These are phyloP conservation scores for Elsinoe arachidis DNA, from an alignment of 2,329 filamentous ascomycete genomes.

Conservation along the genomic window DNA sequence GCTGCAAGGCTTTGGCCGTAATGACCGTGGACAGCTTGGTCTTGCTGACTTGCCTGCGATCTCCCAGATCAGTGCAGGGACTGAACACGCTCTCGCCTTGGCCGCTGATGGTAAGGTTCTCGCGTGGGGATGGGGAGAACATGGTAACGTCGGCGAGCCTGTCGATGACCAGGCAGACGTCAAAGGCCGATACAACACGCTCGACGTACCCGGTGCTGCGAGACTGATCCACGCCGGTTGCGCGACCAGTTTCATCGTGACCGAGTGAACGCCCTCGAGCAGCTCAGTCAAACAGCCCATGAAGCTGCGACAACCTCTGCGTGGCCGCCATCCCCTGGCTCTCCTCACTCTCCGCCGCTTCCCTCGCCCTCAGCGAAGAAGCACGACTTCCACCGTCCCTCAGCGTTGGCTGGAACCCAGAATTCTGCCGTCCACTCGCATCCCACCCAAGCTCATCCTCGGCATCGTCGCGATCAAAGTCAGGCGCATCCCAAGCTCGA, in stretches of 20 bases:
- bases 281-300: constrained; percentile 32
- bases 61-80: constrained; percentile 65
- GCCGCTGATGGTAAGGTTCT: constrained; percentile 57
- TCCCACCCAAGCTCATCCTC: constrained; percentile 67
- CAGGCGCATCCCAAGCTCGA: constrained; percentile 61
- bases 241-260: constrained; percentile 74
- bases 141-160: constrained; percentile 82
- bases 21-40: constrained; percentile 75
- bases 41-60: constrained; percentile 53
- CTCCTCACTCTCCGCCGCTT: constrained; percentile 20
- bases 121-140: constrained; percentile 94
- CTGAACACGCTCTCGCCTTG: constrained; percentile 77
- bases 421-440: constrained; percentile 45
- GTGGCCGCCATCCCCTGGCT: constrained; percentile 54
- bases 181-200: constrained; percentile 58
- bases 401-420: constrained; percentile 35
- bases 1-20: constrained; percentile 68
- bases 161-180: constrained; percentile 56
- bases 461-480: constrained; percentile 55
- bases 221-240: constrained; percentile 70
- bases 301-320: constrained; percentile 55
- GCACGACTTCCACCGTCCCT: constrained; percentile 30
- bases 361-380: constrained; percentile 18
- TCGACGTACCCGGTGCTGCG: constrained; percentile 49
- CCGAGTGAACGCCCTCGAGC: constrained; percentile 21